Percentiles rank a stretch among this genome's conserved stretches.
Evolutionary conservation across 129 eudicot genomes (phyloP).

Genomic region (Heracleum sosnowskyi): DNA sequence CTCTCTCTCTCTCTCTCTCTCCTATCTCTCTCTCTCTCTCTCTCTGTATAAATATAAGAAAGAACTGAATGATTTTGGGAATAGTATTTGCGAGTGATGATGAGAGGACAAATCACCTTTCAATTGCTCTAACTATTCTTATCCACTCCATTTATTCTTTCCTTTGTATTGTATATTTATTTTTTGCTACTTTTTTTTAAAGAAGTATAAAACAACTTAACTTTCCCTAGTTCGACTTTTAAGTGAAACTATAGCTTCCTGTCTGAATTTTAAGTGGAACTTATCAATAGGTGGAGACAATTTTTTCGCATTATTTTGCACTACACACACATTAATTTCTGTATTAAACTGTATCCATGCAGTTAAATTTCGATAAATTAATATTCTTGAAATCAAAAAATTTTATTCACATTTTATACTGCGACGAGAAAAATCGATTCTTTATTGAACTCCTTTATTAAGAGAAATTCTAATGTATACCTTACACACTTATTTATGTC

Average conservation of each 20-base stretch:
- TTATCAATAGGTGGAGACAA: neutral
- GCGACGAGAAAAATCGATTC: no score
- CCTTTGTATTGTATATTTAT: neutral
- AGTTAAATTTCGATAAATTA: no score
- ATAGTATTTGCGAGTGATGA: constrained; percentile 2
- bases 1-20: neutral
- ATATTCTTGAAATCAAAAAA: no score
- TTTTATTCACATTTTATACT: no score
- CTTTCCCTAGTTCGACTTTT: neutral
- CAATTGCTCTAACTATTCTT: neutral
- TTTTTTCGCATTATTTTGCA: neutral
- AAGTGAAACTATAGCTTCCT: neutral
- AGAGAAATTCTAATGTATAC: no score
- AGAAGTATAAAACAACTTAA: neutral
- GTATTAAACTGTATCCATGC: no score
- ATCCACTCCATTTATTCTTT: neutral
- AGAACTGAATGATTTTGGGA: neutral
- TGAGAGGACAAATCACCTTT: constrained; percentile 4
- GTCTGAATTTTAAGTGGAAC: neutral
- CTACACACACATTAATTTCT: no score
- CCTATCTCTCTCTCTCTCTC: neutral
- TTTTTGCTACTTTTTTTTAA: neutral
- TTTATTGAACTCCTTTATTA: no score
- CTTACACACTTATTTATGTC: no score
- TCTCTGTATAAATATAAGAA: no score